phyloP scores from a whole-genome alignment of 345 rosid species.

The Heritiera fomes region DNA sequence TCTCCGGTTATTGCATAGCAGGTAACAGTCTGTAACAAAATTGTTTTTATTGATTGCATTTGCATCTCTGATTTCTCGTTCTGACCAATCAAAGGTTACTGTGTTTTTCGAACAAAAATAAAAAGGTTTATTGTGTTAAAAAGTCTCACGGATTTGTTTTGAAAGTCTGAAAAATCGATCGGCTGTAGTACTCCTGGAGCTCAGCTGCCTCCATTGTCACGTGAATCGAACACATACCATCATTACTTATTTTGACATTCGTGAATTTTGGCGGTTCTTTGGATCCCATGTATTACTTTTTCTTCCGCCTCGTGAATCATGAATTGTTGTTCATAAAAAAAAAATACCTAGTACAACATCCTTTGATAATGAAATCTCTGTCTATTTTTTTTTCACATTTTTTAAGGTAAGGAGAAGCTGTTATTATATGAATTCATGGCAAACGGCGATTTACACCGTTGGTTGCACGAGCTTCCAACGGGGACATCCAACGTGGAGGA shows the following conservation, averaged over 20 bases:
- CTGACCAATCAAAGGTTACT: too few species aligned
- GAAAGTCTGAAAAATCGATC: conserved; percentile 16
- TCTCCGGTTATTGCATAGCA: conserved; percentile 93
- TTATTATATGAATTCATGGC: conserved; percentile 78
- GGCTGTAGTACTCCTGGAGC: background rate
- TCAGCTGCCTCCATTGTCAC: background rate
- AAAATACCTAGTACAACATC: too few species aligned
- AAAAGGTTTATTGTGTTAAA: conserved; percentile 10
- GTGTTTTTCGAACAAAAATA: too few species aligned
- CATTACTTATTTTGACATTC: conserved; percentile 24
- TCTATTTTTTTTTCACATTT: background rate
- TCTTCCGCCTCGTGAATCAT: background rate
- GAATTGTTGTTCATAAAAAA: too few species aligned
- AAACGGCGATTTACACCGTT: conserved; percentile 83
- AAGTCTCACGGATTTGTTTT: conserved; percentile 40
- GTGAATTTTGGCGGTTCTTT: conserved; percentile 19
- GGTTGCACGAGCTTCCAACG: conserved; percentile 94
- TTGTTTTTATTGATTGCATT: background rate
- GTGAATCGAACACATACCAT: conserved; percentile 19
- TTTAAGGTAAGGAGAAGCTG: conserved; percentile 76
- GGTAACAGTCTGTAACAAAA: conserved; percentile 40
- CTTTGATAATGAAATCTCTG: too few species aligned
- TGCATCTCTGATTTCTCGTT: background rate
- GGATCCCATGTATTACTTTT: background rate
- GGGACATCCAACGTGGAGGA: conserved; percentile 85